These are phyloP conservation scores for Filosporella fistucella DNA, from an alignment of 495 filamentous ascomycete genomes.

Conservation along the genomic window DNA sequence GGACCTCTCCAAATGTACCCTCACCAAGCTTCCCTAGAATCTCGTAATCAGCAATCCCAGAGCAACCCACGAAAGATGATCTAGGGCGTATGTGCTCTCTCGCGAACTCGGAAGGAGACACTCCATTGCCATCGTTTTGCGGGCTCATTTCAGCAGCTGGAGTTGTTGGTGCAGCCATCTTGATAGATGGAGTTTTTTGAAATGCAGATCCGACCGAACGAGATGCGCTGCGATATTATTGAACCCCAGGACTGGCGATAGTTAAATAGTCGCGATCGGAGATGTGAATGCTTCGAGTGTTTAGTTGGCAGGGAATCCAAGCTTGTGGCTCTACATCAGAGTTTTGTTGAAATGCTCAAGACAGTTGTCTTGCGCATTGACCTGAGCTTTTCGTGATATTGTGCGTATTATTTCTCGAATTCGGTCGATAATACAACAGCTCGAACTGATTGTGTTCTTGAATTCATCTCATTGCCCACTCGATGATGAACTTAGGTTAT, in stretches of 20 bases:
- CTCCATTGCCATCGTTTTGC: constrained; percentile 4
- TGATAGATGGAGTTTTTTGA: neutral
- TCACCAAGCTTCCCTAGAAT: constrained; percentile 90
- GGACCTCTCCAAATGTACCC: constrained; percentile 96
- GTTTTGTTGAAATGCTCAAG: no score
- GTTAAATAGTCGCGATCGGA: no score
- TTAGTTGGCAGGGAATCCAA: no score
- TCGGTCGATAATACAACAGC: no score
- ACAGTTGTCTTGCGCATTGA: constrained; percentile 15
- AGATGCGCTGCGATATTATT: neutral
- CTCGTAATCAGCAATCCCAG: constrained; percentile 83
- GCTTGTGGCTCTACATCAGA: neutral
- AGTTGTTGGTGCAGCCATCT: constrained; percentile 23
- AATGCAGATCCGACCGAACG: neutral
- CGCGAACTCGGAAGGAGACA: constrained; percentile 17
- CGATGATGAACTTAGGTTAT: no score
- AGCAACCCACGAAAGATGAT: constrained; percentile 72
- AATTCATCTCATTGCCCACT: no score
- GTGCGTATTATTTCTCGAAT: no score
- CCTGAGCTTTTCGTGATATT: no score
- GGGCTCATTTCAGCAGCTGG: constrained; percentile 13
- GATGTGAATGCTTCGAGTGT: no score
- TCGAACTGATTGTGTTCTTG: no score
- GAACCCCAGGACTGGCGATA: no score
- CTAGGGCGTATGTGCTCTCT: constrained; percentile 11